phyloP scores from a whole-genome alignment of 352 stramenopile genomes.

The Globisporangium barbulae region DNA sequence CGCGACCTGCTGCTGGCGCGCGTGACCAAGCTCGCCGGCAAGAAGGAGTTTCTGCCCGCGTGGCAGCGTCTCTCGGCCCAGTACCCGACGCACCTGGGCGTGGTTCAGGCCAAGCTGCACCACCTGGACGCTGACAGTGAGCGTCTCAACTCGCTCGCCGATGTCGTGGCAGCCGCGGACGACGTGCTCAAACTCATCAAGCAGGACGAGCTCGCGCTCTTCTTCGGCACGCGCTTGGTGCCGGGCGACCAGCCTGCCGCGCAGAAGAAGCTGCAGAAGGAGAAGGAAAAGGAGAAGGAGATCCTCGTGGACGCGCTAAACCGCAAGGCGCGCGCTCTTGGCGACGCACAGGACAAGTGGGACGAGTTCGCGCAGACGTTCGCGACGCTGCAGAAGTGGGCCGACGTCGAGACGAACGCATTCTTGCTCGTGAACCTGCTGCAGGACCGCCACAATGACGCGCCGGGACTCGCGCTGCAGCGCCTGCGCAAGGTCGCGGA shows the following conservation, averaged over 20 bases:
- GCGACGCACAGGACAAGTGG: slow-evolving; percentile 44
- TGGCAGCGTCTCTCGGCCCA: slow-evolving; percentile 49
- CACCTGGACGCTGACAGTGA: slow-evolving; percentile 66
- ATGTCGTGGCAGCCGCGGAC: slow-evolving; percentile 56
- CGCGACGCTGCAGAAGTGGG: slow-evolving; percentile 68
- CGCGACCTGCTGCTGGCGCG: slow-evolving; percentile 67
- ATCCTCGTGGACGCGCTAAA: slow-evolving; percentile 67
- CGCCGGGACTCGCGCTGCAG: slow-evolving; percentile 52
- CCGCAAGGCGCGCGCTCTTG: slow-evolving; percentile 70
- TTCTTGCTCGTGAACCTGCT: slow-evolving; percentile 59
- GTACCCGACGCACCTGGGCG: slow-evolving; percentile 55
- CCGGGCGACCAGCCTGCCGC: slow-evolving; percentile 40
- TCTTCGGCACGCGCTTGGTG: slow-evolving; percentile 68
- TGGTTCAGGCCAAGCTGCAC: slow-evolving; percentile 67
- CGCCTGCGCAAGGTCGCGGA: slow-evolving; percentile 70
- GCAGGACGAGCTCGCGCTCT: slow-evolving; percentile 61
- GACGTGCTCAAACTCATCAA: slow-evolving; percentile 57
- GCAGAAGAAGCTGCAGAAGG: slow-evolving; percentile 73
- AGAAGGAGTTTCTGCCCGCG: slow-evolving; percentile 51
- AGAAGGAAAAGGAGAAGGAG: slow-evolving; percentile 66
- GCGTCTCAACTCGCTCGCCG: slow-evolving; percentile 34
- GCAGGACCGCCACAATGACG: slow-evolving; percentile 49
- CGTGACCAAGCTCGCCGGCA: slow-evolving; percentile 66
- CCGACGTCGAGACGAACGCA: slow-evolving; percentile 52
- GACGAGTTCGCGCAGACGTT: slow-evolving; percentile 53